phyloP scores from a whole-genome alignment of 73 alveolate species.

The Blepharisma stoltei region DNA sequence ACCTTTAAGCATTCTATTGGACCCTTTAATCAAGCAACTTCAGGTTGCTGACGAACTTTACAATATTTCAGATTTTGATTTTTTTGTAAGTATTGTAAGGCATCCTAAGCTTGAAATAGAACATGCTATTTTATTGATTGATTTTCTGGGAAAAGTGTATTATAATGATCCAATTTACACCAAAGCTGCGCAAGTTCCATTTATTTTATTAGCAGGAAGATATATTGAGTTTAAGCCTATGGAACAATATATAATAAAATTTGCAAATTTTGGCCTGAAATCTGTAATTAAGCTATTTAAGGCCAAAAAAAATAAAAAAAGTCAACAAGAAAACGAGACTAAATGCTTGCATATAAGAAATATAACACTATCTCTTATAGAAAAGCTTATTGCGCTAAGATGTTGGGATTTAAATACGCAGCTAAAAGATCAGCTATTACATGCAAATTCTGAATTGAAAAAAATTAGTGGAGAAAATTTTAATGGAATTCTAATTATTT shows the following conservation, averaged over 20 bases:
- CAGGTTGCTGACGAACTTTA: constrained; percentile 75
- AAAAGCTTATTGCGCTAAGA: neutral
- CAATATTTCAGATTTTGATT: constrained; percentile 89
- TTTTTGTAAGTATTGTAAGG: constrained; percentile 83
- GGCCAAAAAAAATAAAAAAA: constrained; percentile 36
- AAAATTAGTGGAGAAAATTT: neutral
- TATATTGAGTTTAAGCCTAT: constrained; percentile 51
- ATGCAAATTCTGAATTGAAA: neutral
- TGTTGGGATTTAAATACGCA: neutral
- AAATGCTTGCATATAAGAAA: neutral
- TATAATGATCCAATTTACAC: constrained; percentile 66
- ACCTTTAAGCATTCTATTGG: constrained; percentile 90
- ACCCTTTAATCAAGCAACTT: constrained; percentile 85
- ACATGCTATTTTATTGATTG: constrained; percentile 60
- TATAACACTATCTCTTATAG: neutral
- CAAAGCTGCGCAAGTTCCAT: constrained; percentile 66
- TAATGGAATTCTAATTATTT: neutral
- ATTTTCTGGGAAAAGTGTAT: constrained; percentile 85
- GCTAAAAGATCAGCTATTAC: neutral
- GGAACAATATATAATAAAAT: constrained; percentile 68
- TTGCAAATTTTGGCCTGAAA: constrained; percentile 62
- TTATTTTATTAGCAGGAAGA: constrained; percentile 65
- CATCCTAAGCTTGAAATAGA: constrained; percentile 89
- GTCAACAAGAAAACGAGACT: neutral
- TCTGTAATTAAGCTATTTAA: constrained; percentile 61